phyloP scores from a whole-genome alignment of 2,329 filamentous ascomycete species.

The Didymella exigua region DNA sequence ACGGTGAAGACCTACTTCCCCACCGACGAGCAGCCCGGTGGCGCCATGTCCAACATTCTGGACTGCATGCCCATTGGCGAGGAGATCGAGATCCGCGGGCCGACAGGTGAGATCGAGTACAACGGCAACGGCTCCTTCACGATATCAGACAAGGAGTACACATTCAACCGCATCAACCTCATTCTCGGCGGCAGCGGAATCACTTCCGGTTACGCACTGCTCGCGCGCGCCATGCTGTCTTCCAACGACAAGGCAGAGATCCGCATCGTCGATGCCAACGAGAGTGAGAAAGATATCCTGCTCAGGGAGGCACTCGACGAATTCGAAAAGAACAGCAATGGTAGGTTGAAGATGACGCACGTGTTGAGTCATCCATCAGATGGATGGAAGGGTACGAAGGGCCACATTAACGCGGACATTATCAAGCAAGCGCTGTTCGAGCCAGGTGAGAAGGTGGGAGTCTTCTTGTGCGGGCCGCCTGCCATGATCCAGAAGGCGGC shows the following conservation, averaged over 20 bases:
- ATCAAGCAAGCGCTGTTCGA: constrained; percentile 51
- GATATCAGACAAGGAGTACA: constrained; percentile 50
- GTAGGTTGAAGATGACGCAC: constrained; percentile 54
- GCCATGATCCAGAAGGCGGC: constrained; percentile 60
- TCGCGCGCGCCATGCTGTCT: constrained; percentile 51
- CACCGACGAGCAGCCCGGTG: constrained; percentile 54
- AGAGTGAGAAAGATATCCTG: constrained; percentile 55
- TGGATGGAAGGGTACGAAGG: constrained; percentile 54
- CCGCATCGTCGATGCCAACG: constrained; percentile 57
- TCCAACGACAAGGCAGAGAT: constrained; percentile 48
- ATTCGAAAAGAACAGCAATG: constrained; percentile 47
- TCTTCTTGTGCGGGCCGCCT: constrained; percentile 58
- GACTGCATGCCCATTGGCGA: constrained; percentile 57
- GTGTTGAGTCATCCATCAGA: constrained; percentile 54
- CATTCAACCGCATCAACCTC: constrained; percentile 55
- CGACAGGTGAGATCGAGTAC: constrained; percentile 59
- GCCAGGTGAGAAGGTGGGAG: constrained; percentile 50
- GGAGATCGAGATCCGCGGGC: constrained; percentile 59
- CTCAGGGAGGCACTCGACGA: constrained; percentile 52
- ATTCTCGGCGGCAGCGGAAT: constrained; percentile 59
- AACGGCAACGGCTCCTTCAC: constrained; percentile 54
- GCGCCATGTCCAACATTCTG: constrained; percentile 61
- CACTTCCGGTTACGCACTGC: constrained; percentile 59
- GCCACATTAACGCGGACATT: constrained; percentile 52
- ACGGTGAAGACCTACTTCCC: constrained; percentile 59